phyloP scores from a whole-genome alignment of 2,329 filamentous ascomycete species.

The Fusarium domesticum region DNA sequence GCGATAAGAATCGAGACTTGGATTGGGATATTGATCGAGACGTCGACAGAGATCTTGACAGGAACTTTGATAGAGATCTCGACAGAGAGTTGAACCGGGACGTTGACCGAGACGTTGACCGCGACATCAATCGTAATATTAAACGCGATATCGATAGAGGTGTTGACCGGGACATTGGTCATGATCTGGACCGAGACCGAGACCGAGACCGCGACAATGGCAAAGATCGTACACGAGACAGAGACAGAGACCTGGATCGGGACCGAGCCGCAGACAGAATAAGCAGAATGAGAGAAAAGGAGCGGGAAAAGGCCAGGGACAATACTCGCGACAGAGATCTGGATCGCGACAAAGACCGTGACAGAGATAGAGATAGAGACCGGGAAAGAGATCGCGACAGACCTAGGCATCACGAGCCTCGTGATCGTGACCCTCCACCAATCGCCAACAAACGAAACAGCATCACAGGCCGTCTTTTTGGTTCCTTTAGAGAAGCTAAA shows the following conservation, averaged over 20 bases:
- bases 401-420: slow-evolving; percentile 7
- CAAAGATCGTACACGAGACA: too few species aligned
- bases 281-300: not conserved
- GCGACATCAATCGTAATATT: too few species aligned
- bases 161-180: slow-evolving; percentile 6
- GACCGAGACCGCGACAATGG: not conserved
- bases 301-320: not conserved
- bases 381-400: slow-evolving; percentile 5
- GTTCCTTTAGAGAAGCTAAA: slow-evolving; percentile 34
- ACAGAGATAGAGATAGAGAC: not conserved
- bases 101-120: not conserved
- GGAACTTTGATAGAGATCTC: not conserved
- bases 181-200: slow-evolving; percentile 3
- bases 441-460: slow-evolving; percentile 37
- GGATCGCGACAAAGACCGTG: not conserved
- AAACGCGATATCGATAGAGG: slow-evolving; percentile 1
- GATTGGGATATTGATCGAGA: slow-evolving; percentile 2
- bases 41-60: slow-evolving; percentile 4
- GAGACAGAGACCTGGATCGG: slow-evolving; percentile 4
- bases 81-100: slow-evolving; percentile 3
- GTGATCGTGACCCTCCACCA: slow-evolving; percentile 22
- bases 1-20: slow-evolving; percentile 6
- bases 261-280: not conserved
- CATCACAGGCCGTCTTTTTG: slow-evolving; percentile 40
- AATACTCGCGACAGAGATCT: not conserved